Evolutionary conservation across 169 alveolate species (phyloP), one percentile per base, ranked within the genome.

Genomic region (Plasmodium chabaudi): DNA sequence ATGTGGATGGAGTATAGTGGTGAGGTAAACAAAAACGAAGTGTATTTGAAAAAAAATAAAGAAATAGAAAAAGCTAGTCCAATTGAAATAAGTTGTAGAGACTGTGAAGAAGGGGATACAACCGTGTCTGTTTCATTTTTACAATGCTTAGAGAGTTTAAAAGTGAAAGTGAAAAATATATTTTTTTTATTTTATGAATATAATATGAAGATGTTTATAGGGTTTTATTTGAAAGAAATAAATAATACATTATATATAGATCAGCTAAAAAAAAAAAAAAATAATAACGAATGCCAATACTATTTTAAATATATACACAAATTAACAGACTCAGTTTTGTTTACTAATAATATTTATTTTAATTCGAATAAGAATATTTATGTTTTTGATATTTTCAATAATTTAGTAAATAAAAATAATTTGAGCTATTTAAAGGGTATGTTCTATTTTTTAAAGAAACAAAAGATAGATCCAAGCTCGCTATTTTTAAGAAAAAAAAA

Each of bases 151-250:
- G 13, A n/a, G 19, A 1, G 19, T 21, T 69, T 69, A 1, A 21
- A 69, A 49, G 9, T 69, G 9, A 69, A 69, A 19, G 3, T 69
- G 5, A 69, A 47, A 49, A 69, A 69, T 25, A 10, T 69, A 6
- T 69, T 46, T 23, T 10, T 69, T 13, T 69, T 69, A 9, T 49
- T 69, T 49, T 69, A 69, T 49, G 51, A 46, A 49, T 17, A 9
- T 2, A 69, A 69, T 53, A 69, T 69, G 79, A 49, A 46, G 7
- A 23, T 23, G 47, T 69, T 47, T 69, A 69, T 69, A 46, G 79
- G 79, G 3, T 13, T 25, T n/a, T 49, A 13, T 69, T 27, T 69
- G 1, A 44, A 34, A 34, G 42, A 34, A 34, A 34, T 34, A 34
- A 34, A 34, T 34, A 34, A 34, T 34, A 34, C 4, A 34, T 34